Base-by-base conservation (phyloP, 208 protist species). In the Naegleria fowleri region DNA sequence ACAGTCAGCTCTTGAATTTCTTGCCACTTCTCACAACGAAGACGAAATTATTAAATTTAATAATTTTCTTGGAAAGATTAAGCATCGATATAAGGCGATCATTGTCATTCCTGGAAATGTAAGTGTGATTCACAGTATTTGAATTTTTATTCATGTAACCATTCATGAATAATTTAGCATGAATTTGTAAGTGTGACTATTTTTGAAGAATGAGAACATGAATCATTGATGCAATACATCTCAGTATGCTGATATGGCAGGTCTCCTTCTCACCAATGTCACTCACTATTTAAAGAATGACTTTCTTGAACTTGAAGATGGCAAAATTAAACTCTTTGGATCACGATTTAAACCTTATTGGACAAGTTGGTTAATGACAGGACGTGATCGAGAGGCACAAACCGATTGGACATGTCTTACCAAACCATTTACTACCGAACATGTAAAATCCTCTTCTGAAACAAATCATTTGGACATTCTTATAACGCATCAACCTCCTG, bases 41-140 rank as follows among this genome's bases (percentile, higher is more conserved):
- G 55, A 79, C 36, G 67, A 79, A 79, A 36, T 79, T 25, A 29
- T 11, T 36, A 9, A 79, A 79, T 79, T 79, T 79, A 79, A 79
- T 79, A 79, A 25, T 36, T 79, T 79, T 79, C 67, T 79, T 79
- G 67, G 67, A 36, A 79, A 79, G n/a, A 79, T 79, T 79, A 79
- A 79, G n/a, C 67, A 79, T 79, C 29, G 16, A 1, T 79, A 36
- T 9, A 79, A 79, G 36, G 25, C 13, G n/a, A 79, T 79, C n/a
- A 79, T 79, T 79, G 67, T 79, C 19, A 79, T 79, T 79, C 67
- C 67, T 36, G 67, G 67, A 36, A 79, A 79, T 79, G 55, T 67
- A 67, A 67, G 55, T 67, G 55, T 22, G 15, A 19, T 5, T 15
- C 15, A 15, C 5, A 58, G 15, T 58, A 58, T 58, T 58, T 58